Conservation (phyloP, 768 basidiomycete species). For the Lentinula guzmanii region DNA sequence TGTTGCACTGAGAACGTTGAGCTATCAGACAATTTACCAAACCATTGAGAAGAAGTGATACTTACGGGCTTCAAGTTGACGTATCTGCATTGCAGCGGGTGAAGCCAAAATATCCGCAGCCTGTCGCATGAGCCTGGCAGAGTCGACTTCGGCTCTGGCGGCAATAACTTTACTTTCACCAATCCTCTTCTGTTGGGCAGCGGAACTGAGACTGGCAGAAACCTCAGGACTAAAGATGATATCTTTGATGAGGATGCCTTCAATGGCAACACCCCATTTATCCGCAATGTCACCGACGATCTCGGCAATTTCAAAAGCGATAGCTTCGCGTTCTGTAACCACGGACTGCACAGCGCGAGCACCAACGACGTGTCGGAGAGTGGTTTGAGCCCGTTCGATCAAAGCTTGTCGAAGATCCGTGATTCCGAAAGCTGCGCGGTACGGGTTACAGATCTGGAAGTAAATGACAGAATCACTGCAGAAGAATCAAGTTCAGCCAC, state of each 20-base stretch:
- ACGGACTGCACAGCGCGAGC: constrained; percentile 92
- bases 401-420: constrained; percentile 82
- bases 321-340: constrained; percentile 94
- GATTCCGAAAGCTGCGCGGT: constrained; percentile 93
- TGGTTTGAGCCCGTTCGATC: constrained; percentile 85
- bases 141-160: constrained; percentile 92
- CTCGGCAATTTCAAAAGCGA: constrained; percentile 94
- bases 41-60: constrained; percentile 9
- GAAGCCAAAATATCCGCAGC: constrained; percentile 93
- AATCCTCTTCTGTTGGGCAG: constrained; percentile 95
- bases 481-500: neutral
- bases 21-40: too few relatives aligned
- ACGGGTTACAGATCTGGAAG: constrained; percentile 86
- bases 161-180: constrained; percentile 97
- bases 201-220: constrained; percentile 85
- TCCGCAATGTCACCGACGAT: constrained; percentile 90
- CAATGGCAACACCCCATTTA: constrained; percentile 96
- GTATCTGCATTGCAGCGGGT: constrained; percentile 96
- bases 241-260: constrained; percentile 93
- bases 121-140: constrained; percentile 93
- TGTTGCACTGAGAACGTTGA: constrained; percentile 54
- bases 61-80: constrained; percentile 83
- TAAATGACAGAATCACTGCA: constrained; percentile 86
- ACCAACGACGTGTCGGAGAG: constrained; percentile 95
- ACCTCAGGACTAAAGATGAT: constrained; percentile 92